Conservation (phyloP, 257 asterid genomes). For the Plantago ovata region DNA sequence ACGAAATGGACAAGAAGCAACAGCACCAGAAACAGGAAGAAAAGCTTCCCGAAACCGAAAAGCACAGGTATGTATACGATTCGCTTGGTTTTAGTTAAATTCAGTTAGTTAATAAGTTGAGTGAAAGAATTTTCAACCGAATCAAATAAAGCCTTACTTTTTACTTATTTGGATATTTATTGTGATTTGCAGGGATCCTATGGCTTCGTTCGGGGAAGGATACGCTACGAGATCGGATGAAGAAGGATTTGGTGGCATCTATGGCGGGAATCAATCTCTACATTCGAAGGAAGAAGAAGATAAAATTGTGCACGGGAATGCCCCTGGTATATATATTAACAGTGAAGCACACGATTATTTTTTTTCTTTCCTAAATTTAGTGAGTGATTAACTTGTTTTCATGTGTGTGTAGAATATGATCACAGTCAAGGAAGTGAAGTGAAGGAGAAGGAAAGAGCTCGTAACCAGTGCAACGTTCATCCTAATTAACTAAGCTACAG, state of each 20-base stretch:
- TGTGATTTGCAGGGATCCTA: not conserved
- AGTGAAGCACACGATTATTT: too few species aligned
- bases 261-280: constrained; percentile 35
- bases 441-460: constrained; percentile 57
- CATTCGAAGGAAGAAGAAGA: constrained; percentile 26
- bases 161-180: too few species aligned
- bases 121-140: too few species aligned
- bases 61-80: constrained; percentile 17
- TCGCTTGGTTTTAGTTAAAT: too few species aligned
- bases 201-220: constrained; percentile 54
- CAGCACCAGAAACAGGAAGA: too few species aligned
- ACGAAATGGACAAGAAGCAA: constrained; percentile 15
- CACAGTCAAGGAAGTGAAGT: constrained; percentile 57
- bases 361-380: not conserved
- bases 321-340: constrained; percentile 4
- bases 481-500: not conserved
- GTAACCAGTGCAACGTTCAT: constrained; percentile 34
- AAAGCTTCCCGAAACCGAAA: constrained; percentile 16
- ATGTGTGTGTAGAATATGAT: constrained; percentile 26
- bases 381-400: not conserved
- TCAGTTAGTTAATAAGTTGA: too few species aligned
- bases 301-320: constrained; percentile 20
- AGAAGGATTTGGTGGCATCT: constrained; percentile 73
- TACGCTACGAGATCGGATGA: constrained; percentile 66
- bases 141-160: too few species aligned